These are phyloP conservation scores for Artomyces pyxidatus DNA, from an alignment of 768 basidiomycete genomes.

Conservation along the genomic window DNA sequence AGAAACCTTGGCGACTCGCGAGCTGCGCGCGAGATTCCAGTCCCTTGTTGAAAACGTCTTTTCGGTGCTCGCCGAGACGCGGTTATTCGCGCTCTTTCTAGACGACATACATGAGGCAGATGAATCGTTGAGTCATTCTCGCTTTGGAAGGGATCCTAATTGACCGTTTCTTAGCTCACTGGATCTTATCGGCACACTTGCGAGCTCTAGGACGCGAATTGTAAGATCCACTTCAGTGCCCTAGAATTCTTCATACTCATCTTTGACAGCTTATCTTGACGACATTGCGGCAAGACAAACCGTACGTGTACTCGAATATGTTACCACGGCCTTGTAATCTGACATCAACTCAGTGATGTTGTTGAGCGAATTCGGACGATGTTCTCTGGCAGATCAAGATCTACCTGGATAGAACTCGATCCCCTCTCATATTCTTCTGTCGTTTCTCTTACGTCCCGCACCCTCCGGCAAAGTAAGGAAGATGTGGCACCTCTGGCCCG, in stretches of 20 bases:
- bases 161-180: conserved; percentile 38
- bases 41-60: conserved; percentile 65
- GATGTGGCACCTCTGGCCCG: conserved; percentile 46
- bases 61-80: conserved; percentile 57
- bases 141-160: background rate
- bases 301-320: conserved; percentile 23
- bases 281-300: conserved; percentile 47
- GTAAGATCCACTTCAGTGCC: conserved; percentile 25
- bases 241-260: conserved; percentile 8
- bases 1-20: conserved; percentile 47
- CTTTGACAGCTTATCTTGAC: conserved; percentile 49
- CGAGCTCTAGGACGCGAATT: conserved; percentile 60
- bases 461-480: conserved; percentile 50
- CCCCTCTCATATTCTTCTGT: conserved; percentile 51
- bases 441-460: conserved; percentile 51
- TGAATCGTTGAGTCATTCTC: conserved; percentile 39
- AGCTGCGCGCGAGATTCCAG: conserved; percentile 64
- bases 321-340: background rate
- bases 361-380: conserved; percentile 46
- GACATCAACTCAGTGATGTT: conserved; percentile 22
- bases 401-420: conserved; percentile 62
- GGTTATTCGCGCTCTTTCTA: conserved; percentile 62
- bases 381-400: conserved; percentile 48
- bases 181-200: conserved; percentile 54
- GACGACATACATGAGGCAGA: conserved; percentile 74